Evolutionary conservation across 23 red algal species (phyloP).

Genomic region (Gracilaria domingensis): DNA sequence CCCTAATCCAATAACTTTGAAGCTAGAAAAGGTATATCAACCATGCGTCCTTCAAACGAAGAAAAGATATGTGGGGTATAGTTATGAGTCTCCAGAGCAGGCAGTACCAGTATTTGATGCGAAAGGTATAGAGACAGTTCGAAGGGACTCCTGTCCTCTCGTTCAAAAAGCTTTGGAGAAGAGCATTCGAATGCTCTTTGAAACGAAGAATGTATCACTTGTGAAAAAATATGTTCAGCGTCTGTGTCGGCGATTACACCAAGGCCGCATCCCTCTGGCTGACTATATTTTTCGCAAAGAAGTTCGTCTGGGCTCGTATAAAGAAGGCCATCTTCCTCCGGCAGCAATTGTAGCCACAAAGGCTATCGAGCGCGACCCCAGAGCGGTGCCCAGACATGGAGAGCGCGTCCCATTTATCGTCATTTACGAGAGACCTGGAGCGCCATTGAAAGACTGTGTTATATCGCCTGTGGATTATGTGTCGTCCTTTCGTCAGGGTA

Average conservation of each 20-base stretch:
- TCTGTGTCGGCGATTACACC: conserved; percentile 66
- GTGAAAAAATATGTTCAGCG: conserved; percentile 77
- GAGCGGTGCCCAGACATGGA: conserved; percentile 82
- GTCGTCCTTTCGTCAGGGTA: conserved; percentile 10
- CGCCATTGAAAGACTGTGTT: conserved; percentile 87
- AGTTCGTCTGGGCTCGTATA: conserved; percentile 86
- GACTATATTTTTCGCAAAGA: conserved; percentile 94
- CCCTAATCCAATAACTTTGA: conserved; percentile 83
- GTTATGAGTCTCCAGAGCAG: conserved; percentile 84
- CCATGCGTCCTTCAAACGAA: conserved; percentile 90
- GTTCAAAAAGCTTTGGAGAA: conserved; percentile 89
- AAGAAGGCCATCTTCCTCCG: conserved; percentile 81
- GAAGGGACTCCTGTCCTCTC: conserved; percentile 85
- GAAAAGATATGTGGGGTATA: conserved; percentile 97
- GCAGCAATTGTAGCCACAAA: conserved; percentile 88
- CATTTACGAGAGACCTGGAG: conserved; percentile 83
- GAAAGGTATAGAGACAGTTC: conserved; percentile 98
- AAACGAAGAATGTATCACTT: conserved; percentile 76
- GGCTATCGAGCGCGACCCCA: conserved; percentile 70
- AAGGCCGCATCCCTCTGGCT: conserved; percentile 57
- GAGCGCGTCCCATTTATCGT: conserved; percentile 96
- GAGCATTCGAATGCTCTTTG: conserved; percentile 86
- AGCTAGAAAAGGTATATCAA: conserved; percentile 97
- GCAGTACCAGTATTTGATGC: conserved; percentile 84
- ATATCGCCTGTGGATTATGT: conserved; percentile 71